Percentiles rank a stretch among this genome's conserved stretches.
These are phyloP conservation scores for Plasmodium knowlesi DNA, from an alignment of 169 alveolate genomes.

Conservation along the genomic window DNA sequence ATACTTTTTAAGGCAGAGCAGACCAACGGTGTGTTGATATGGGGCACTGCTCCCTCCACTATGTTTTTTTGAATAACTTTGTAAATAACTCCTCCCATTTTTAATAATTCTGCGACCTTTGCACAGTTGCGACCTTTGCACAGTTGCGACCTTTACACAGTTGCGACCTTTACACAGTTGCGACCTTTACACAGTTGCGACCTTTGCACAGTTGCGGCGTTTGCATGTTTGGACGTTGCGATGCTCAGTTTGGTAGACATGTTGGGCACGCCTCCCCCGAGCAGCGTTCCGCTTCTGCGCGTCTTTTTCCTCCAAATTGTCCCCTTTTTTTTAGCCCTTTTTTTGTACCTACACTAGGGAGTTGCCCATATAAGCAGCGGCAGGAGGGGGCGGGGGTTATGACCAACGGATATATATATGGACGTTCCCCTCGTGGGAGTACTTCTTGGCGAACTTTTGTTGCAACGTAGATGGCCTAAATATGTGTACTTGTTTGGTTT, in stretches of 20 bases:
- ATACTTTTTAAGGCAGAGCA: constrained; percentile 5
- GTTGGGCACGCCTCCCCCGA: neutral
- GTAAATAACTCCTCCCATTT: neutral
- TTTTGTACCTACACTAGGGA: constrained; percentile 1
- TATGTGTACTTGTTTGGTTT: neutral
- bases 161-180: neutral
- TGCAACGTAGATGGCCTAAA: neutral
- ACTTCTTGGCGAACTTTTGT: neutral
- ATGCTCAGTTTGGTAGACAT: neutral
- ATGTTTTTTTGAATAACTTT: neutral
- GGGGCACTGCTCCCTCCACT: neutral
- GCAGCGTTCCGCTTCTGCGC: neutral
- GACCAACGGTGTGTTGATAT: neutral
- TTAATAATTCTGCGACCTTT: neutral
- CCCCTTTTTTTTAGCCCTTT: neutral
- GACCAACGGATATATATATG: neutral
- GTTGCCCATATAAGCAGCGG: neutral
- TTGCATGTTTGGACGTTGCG: neutral
- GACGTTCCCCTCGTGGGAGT: neutral
- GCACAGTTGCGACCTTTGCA: neutral
- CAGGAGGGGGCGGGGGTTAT: too few relatives aligned
- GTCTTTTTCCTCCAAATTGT: neutral
- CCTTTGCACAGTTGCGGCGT: neutral
- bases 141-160: neutral
- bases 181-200: neutral